phyloP scores from a whole-genome alignment of 441 rosid genomes.

The Adansonia madagascariensis region DNA sequence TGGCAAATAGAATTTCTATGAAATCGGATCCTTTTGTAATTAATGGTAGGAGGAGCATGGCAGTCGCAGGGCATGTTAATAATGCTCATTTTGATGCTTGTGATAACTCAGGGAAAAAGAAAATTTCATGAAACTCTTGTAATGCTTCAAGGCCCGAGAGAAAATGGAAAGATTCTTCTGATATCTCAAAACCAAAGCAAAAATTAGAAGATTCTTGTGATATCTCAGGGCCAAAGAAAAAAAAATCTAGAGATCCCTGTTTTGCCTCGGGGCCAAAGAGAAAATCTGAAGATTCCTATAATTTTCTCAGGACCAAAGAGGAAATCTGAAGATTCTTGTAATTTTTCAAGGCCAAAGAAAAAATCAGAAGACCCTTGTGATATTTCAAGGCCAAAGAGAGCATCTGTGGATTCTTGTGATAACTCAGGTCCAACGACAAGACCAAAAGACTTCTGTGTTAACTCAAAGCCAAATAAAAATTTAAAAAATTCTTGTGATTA shows the following conservation, averaged over 20 bases:
- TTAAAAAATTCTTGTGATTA: slow-evolving; percentile 31
- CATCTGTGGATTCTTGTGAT: slow-evolving; percentile 35
- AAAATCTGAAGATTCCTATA: background rate
- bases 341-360: slow-evolving; percentile 29
- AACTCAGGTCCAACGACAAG: background rate
- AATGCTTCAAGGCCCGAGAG: background rate
- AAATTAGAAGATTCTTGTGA: slow-evolving; percentile 13
- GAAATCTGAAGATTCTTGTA: background rate
- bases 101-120: background rate
- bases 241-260: background rate
- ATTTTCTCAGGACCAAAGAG: background rate
- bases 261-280: background rate
- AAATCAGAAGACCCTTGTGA: background rate
- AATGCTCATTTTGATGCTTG: slow-evolving; percentile 11
- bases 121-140: background rate
- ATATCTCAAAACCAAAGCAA: background rate
- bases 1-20: slow-evolving; percentile 36
- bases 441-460: background rate
- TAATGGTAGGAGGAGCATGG: slow-evolving; percentile 38
- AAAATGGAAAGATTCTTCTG: background rate
- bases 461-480: slow-evolving; percentile 44
- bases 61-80: slow-evolving; percentile 26
- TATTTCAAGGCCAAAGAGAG: slow-evolving; percentile 30
- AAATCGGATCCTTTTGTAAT: slow-evolving; percentile 38
- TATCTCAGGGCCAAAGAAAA: background rate